These are phyloP conservation scores for Pichia sp. DNA, from an alignment of 1,139 yeast genomes.

Conservation along the genomic window DNA sequence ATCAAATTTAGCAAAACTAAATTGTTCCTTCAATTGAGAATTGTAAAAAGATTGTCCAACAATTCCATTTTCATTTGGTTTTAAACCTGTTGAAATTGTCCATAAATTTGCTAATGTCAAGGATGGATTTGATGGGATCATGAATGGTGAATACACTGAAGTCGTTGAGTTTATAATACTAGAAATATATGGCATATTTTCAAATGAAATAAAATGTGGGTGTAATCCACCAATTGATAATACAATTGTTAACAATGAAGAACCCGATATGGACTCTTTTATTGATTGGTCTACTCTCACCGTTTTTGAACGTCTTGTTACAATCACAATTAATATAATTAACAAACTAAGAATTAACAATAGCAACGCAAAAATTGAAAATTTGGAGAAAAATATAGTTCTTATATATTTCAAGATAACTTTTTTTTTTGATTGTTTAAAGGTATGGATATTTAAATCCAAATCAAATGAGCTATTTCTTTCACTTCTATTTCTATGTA, in stretches of 20 bases:
- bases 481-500: neutral
- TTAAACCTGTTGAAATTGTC: slow-evolving; percentile 80
- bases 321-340: slow-evolving; percentile 5
- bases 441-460: neutral
- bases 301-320: slow-evolving; percentile 1
- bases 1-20: slow-evolving; percentile 51
- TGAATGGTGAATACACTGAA: slow-evolving; percentile 65
- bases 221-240: slow-evolving; percentile 85
- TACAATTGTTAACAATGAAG: slow-evolving; percentile 65
- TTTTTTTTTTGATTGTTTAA: neutral
- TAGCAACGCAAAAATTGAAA: neutral
- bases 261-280: neutral
- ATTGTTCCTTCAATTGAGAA: slow-evolving; percentile 46
- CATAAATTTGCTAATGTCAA: slow-evolving; percentile 91
- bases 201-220: slow-evolving; percentile 72
- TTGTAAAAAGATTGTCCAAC: slow-evolving; percentile 81
- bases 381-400: neutral
- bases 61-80: slow-evolving; percentile 81
- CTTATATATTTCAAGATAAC: neutral
- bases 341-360: slow-evolving; percentile 3
- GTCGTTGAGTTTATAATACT: slow-evolving; percentile 41
- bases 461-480: neutral
- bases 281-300: neutral
- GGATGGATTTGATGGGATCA: slow-evolving; percentile 83
- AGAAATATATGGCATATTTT: slow-evolving; percentile 66